Conservation (phyloP, 1,284 basidiomycete genomes). For the Garcileccinum viscosum region DNA sequence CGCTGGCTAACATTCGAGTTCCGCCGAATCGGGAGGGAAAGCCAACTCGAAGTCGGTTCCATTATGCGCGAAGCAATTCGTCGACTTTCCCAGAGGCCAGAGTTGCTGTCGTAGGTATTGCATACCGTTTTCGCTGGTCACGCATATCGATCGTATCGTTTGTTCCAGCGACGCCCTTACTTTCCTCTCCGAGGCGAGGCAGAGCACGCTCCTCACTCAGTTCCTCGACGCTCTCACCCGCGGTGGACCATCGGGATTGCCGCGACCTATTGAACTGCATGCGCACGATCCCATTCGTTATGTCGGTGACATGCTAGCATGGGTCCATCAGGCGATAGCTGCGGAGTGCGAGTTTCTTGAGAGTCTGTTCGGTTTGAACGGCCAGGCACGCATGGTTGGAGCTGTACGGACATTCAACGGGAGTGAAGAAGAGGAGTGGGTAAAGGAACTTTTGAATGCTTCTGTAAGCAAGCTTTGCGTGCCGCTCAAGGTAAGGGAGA, state of each 20-base stretch:
- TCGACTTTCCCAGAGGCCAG: constrained; percentile 76
- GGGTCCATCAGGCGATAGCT: constrained; percentile 97
- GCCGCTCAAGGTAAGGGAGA: constrained; percentile 74
- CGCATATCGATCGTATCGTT: not conserved
- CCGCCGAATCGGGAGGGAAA: constrained; percentile 78
- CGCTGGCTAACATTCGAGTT: constrained; percentile 90
- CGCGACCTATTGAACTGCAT: constrained; percentile 94
- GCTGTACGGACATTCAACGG: constrained; percentile 62
- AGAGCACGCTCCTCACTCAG: constrained; percentile 76
- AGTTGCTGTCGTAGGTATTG: constrained; percentile 74
- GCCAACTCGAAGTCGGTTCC: constrained; percentile 78
- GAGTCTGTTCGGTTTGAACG: constrained; percentile 74
- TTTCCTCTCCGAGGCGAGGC: constrained; percentile 82
- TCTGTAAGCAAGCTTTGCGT: constrained; percentile 85
- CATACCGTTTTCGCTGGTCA: not conserved
- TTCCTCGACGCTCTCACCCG: constrained; percentile 91
- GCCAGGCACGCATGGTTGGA: constrained; percentile 71
- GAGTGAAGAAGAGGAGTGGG: constrained; percentile 81
- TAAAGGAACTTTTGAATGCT: constrained; percentile 83
- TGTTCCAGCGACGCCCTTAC: constrained; percentile 74
- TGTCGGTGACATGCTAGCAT: constrained; percentile 97
- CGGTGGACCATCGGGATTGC: constrained; percentile 86
- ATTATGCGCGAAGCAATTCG: constrained; percentile 77
- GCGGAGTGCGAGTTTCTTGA: constrained; percentile 94
- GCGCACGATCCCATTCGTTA: constrained; percentile 97